These are phyloP conservation scores for Coniella vitis DNA, from an alignment of 2,329 filamentous ascomycete species.

Conservation along the genomic window DNA sequence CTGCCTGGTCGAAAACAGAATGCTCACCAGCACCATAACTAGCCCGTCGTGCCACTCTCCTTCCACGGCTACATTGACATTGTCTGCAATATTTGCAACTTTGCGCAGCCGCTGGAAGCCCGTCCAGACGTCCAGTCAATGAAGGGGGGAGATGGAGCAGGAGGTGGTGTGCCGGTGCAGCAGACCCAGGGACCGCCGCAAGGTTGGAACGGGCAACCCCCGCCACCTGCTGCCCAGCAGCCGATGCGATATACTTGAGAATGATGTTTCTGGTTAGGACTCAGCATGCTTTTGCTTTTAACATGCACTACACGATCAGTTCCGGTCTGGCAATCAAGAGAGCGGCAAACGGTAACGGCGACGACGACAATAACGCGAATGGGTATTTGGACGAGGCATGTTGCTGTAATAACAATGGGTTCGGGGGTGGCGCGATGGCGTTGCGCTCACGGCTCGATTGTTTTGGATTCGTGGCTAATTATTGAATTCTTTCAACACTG, in stretches of 20 bases:
- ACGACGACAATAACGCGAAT: too few species aligned
- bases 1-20: not conserved
- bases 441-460: not conserved
- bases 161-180: constrained; percentile 33
- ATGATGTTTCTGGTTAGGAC: too few species aligned
- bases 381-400: too few species aligned
- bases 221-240: constrained; percentile 14
- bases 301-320: too few species aligned
- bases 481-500: not conserved
- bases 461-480: not conserved
- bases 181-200: constrained; percentile 27
- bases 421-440: not conserved
- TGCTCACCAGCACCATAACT: not conserved
- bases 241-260: constrained; percentile 25
- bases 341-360: too few species aligned
- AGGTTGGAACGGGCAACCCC: constrained; percentile 24
- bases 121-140: constrained; percentile 50
- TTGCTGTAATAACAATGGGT: not conserved
- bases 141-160: constrained; percentile 30
- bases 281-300: too few species aligned
- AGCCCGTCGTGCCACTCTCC: constrained; percentile 67
- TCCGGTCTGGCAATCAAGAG: too few species aligned
- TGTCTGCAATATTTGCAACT: constrained; percentile 69
- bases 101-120: constrained; percentile 58
- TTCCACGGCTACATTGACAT: constrained; percentile 63